A percentile compares a stretch with the other conserved stretches of the same genome.
These are phyloP conservation scores for Claviceps purpurea DNA, from an alignment of 2,329 filamentous ascomycete species.

Conservation along the genomic window DNA sequence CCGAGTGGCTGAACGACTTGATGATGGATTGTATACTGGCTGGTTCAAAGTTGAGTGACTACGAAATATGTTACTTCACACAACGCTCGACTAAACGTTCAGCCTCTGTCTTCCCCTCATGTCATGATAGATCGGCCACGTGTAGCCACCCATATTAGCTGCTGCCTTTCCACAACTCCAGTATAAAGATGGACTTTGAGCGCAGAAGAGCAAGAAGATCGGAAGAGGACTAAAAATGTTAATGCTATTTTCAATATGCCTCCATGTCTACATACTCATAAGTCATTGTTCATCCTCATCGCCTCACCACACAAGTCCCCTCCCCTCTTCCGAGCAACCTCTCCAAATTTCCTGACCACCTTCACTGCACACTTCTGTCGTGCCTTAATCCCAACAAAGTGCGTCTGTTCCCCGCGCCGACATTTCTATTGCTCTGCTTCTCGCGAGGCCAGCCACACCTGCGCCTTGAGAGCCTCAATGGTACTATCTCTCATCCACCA, in stretches of 20 bases:
- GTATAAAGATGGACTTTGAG: neutral
- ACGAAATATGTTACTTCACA: no score
- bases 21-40: no score
- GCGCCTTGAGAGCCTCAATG: constrained; percentile 41
- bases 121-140: no score
- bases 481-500: constrained; percentile 45
- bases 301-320: no score
- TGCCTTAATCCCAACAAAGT: neutral
- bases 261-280: neutral
- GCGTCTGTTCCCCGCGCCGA: neutral
- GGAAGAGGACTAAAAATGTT: neutral
- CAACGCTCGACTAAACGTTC: no score
- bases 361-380: neutral
- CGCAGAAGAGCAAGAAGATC: neutral
- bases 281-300: neutral
- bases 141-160: no score
- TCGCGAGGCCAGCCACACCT: constrained; percentile 36
- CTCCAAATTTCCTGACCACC: neutral
- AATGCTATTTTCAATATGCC: neutral
- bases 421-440: constrained; percentile 17
- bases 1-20: no score
- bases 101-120: no score
- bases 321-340: neutral
- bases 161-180: no score
- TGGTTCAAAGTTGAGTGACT: no score